These are phyloP conservation scores for Pseudogymnoascus sp. DNA, from an alignment of 2,329 filamentous ascomycete species.

Conservation along the genomic window DNA sequence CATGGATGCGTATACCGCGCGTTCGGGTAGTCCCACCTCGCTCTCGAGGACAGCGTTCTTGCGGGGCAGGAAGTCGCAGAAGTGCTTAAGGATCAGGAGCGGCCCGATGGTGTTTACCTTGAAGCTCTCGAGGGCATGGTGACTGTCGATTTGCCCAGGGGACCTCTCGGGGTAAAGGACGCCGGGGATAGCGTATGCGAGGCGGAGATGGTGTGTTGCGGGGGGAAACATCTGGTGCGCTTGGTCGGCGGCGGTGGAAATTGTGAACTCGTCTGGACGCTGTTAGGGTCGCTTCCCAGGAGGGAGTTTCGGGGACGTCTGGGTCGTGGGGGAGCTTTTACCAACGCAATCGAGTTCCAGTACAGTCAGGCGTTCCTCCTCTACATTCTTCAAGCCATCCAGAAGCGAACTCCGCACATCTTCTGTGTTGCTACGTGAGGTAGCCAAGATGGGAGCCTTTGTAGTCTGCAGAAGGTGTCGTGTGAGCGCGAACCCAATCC, in stretches of 20 bases:
- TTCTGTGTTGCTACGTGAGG: constrained; percentile 44
- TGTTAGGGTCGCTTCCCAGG: background rate
- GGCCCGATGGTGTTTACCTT: constrained; percentile 66
- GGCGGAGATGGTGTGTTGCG: constrained; percentile 50
- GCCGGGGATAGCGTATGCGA: constrained; percentile 63
- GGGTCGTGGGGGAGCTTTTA: constrained; percentile 24
- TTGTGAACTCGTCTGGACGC: constrained; percentile 47
- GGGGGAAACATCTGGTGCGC: constrained; percentile 46
- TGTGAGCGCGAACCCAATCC: constrained; percentile 54
- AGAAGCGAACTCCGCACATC: constrained; percentile 42
- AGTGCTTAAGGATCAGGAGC: constrained; percentile 69
- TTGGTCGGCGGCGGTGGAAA: constrained; percentile 44
- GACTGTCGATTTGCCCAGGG: constrained; percentile 53
- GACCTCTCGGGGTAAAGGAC: constrained; percentile 66
- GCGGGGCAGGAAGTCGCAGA: constrained; percentile 58
- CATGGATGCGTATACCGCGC: constrained; percentile 65
- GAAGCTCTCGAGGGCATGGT: constrained; percentile 57
- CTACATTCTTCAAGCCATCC: constrained; percentile 35
- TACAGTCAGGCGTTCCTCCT: constrained; percentile 39
- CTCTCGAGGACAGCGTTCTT: constrained; percentile 36
- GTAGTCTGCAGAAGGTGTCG: constrained; percentile 49
- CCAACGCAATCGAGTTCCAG: constrained; percentile 48
- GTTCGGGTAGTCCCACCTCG: constrained; percentile 34
- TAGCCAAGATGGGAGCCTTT: constrained; percentile 49
- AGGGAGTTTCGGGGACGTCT: background rate